Conservation (phyloP, 2,329 filamentous ascomycete species). For the Elsinoe necatrix region DNA sequence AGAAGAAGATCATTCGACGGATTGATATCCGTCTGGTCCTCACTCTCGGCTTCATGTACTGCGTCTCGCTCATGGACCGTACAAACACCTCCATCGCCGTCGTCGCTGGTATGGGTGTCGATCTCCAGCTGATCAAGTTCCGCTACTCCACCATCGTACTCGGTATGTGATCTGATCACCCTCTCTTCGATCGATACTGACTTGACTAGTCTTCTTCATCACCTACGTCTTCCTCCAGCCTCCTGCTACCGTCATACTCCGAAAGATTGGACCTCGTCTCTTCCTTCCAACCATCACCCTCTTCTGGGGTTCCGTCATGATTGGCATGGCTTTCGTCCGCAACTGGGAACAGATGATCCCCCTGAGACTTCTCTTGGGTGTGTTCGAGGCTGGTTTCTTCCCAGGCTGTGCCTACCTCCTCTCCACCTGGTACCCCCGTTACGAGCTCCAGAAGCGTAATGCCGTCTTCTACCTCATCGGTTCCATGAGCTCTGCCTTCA, state of each 20-base stretch:
- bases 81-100: constrained; percentile 66
- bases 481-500: constrained; percentile 40
- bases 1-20: constrained; percentile 56
- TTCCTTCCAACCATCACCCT: constrained; percentile 30
- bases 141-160: constrained; percentile 48
- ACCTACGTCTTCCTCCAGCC: constrained; percentile 63
- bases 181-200: neutral
- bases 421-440: constrained; percentile 20
- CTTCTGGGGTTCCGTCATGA: constrained; percentile 52
- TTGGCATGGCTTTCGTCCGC: constrained; percentile 54
- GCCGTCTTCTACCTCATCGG: constrained; percentile 44
- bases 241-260: constrained; percentile 57
- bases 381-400: constrained; percentile 46
- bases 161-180: neutral
- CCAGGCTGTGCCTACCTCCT: constrained; percentile 29
- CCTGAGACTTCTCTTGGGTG: constrained; percentile 49
- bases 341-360: constrained; percentile 44
- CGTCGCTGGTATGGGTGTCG: constrained; percentile 52
- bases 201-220: constrained; percentile 59
- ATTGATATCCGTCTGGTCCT: constrained; percentile 50
- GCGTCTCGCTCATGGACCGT: constrained; percentile 68
- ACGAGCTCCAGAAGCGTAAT: constrained; percentile 34
- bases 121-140: constrained; percentile 28
- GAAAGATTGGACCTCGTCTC: constrained; percentile 47
- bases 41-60: constrained; percentile 52